A percentile compares a stretch with the other conserved stretches of the same genome.
Evolutionary conservation across 1,284 basidiomycete genomes (phyloP).

Genomic region (Waitea zeae): DNA sequence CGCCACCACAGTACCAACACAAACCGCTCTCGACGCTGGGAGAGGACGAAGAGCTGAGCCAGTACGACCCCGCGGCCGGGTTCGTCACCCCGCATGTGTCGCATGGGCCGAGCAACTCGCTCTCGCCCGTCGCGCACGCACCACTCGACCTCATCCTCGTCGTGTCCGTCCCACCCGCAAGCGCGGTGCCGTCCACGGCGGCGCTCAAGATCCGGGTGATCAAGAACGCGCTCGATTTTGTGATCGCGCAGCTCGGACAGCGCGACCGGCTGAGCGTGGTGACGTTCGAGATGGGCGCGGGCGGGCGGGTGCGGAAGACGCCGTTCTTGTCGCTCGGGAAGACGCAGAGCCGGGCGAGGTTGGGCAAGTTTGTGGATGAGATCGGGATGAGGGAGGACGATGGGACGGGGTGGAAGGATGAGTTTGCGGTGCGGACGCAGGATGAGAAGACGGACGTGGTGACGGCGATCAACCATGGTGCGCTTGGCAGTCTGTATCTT

Average conservation of each 20-base stretch:
- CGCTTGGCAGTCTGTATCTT: conserved; percentile 10
- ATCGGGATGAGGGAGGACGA: conserved; percentile 29
- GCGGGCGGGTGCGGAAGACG: conserved; percentile 70
- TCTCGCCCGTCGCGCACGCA: conserved; percentile 68
- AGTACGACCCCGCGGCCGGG: conserved; percentile 25
- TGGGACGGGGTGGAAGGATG: conserved; percentile 31
- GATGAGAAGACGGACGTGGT: conserved; percentile 94
- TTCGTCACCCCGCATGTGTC: conserved; percentile 62
- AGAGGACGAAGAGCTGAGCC: conserved; percentile 41
- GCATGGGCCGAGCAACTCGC: conserved; percentile 59
- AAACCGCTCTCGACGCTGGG: conserved; percentile 44
- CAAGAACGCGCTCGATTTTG: conserved; percentile 70
- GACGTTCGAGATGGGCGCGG: conserved; percentile 73
- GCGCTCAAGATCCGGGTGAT: conserved; percentile 77
- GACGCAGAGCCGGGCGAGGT: conserved; percentile 45
- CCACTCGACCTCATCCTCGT: conserved; percentile 87
- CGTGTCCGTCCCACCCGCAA: conserved; percentile 66
- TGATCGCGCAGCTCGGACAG: conserved; percentile 55
- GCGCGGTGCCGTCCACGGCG: conserved; percentile 57
- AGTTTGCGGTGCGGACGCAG: conserved; percentile 62
- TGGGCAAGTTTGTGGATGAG: conserved; percentile 66
- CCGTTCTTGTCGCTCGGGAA: conserved; percentile 70
- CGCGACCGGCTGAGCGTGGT: conserved; percentile 76
- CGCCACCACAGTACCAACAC: not conserved
- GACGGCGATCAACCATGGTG: conserved; percentile 84